A percentile compares a stretch with the other conserved stretches of the same genome.
Conservation (phyloP, 73 alveolate genomes). For the Stentor roeselii region DNA sequence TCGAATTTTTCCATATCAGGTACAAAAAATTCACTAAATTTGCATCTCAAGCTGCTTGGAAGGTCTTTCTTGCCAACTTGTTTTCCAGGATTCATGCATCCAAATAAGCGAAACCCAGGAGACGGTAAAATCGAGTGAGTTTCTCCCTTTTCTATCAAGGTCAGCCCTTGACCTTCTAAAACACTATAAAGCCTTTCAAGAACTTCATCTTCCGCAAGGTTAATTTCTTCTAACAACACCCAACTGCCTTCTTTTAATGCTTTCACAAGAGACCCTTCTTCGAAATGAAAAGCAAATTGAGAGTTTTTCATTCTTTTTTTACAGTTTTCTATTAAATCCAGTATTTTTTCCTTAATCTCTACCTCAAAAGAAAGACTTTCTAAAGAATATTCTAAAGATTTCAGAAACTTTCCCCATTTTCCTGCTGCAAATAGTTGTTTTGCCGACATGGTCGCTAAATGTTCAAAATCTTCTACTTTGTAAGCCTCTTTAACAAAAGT, state of each 20-base stretch:
- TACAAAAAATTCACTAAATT: slow-evolving; percentile 89
- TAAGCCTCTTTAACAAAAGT: slow-evolving; percentile 70
- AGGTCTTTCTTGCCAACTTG: slow-evolving; percentile 40
- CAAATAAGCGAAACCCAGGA: slow-evolving; percentile 92
- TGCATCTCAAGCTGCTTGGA: slow-evolving; percentile 63
- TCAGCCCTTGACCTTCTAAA: slow-evolving; percentile 79
- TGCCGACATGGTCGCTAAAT: neutral
- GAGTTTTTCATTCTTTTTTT: slow-evolving; percentile 51
- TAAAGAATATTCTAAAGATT: slow-evolving; percentile 41
- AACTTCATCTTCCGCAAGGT: slow-evolving; percentile 91
- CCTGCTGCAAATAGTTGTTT: slow-evolving; percentile 56
- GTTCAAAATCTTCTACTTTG: slow-evolving; percentile 58
- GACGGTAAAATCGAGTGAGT: slow-evolving; percentile 79
- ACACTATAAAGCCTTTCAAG: slow-evolving; percentile 78
- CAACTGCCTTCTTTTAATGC: slow-evolving; percentile 95
- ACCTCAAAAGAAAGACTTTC: slow-evolving; percentile 6
- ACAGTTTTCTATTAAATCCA: slow-evolving; percentile 39
- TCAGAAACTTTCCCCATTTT: slow-evolving; percentile 64
- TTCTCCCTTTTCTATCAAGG: slow-evolving; percentile 88
- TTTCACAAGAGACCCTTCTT: slow-evolving; percentile 86
- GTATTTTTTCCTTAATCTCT: slow-evolving; percentile 47
- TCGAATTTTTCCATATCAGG: slow-evolving; percentile 78
- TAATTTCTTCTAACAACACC: slow-evolving; percentile 96
- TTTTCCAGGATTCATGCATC: slow-evolving; percentile 98
- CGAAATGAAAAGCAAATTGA: slow-evolving; percentile 69